Evolutionary conservation across 495 filamentous ascomycete genomes (phyloP).

Genomic region (Beverwykella pulmonaria): DNA sequence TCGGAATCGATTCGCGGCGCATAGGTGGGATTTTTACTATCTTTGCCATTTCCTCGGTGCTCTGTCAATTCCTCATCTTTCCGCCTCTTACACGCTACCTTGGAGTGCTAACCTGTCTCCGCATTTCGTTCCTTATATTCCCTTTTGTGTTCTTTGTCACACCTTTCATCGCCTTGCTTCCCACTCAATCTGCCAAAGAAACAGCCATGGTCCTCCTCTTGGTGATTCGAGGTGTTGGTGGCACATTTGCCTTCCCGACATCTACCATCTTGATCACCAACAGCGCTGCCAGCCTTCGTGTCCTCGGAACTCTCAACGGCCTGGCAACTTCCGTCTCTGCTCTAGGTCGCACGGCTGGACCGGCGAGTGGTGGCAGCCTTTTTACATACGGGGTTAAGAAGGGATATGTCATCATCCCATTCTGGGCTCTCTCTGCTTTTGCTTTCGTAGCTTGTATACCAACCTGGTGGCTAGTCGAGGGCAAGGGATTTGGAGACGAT

Average conservation of each 20-base stretch:
- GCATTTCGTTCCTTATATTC: slow-evolving; percentile 61
- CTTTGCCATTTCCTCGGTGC: slow-evolving; percentile 70
- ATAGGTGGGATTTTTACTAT: slow-evolving; percentile 79
- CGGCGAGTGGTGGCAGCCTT: slow-evolving; percentile 53
- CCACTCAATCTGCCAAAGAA: slow-evolving; percentile 46
- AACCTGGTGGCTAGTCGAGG: slow-evolving; percentile 71
- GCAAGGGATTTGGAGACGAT: slow-evolving; percentile 65
- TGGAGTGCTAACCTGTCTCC: slow-evolving; percentile 72
- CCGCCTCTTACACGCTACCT: slow-evolving; percentile 66
- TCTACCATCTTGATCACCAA: slow-evolving; percentile 90
- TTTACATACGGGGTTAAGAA: slow-evolving; percentile 66
- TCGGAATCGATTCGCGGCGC: slow-evolving; percentile 65
- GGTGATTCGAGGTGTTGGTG: slow-evolving; percentile 67
- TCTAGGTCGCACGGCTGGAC: slow-evolving; percentile 75
- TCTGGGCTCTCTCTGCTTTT: slow-evolving; percentile 70
- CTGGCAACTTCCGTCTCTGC: slow-evolving; percentile 79
- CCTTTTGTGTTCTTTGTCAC: slow-evolving; percentile 72
- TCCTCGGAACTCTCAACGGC: slow-evolving; percentile 88
- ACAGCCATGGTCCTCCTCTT: slow-evolving; percentile 58
- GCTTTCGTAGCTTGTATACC: slow-evolving; percentile 65
- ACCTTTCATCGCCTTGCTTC: slow-evolving; percentile 68
- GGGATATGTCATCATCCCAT: slow-evolving; percentile 74
- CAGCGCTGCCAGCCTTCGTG: slow-evolving; percentile 69
- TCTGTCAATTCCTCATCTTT: slow-evolving; percentile 80
- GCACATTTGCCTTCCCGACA: slow-evolving; percentile 84